Evolutionary conservation across 1,139 yeast genomes (phyloP), one percentile per base, ranked within the genome.

Genomic region (Diutina rugosa): DNA sequence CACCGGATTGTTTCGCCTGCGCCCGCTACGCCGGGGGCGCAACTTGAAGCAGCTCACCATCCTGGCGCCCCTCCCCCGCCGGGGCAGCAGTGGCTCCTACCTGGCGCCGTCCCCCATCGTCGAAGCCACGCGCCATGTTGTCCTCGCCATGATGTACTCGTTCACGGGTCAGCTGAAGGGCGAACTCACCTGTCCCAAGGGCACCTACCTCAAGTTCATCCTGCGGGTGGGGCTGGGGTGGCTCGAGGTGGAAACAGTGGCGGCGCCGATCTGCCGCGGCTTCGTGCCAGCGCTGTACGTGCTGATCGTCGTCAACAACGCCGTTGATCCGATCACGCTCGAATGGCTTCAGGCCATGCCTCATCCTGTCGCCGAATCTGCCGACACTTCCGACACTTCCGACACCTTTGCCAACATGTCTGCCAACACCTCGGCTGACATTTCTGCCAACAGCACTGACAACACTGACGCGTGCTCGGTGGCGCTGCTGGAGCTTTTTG

Each of bases 201-300:
- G 53, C 7, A 49, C 29, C 9, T 49, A 49, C 16, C 45, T 49
- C 44, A 49, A 49, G 16, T 49, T 49, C 12, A 32, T 16, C 53
- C 53, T 49, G 53, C 14, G 53, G 10, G 45, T 44, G 28, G 53
- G 53, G 14, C 32, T 32, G 28, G 53, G 53, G 28, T 49, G 53
- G 53, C 35, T 49, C 4, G 53, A 49, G 21, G 53, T 49, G 44
- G 53, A 49, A 9, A 30, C 41, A 16, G 32, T 49, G 53, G 45
- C n/a, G 12, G 53, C 32, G 16, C 26, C 21, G 12, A 16, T 9
- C 4, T 9, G 12, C 6, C 41, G 53, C 16, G 53, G 53, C 26
- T 49, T 32, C 44, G 53, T 49, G 14, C 53, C 53, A 6, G 53
- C 53, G 7, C 44, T 49, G 35, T 49, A 49, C 32, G 53, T 49